Conservation (phyloP, 257 asterid genomes). For the Henckelia pumila region DNA sequence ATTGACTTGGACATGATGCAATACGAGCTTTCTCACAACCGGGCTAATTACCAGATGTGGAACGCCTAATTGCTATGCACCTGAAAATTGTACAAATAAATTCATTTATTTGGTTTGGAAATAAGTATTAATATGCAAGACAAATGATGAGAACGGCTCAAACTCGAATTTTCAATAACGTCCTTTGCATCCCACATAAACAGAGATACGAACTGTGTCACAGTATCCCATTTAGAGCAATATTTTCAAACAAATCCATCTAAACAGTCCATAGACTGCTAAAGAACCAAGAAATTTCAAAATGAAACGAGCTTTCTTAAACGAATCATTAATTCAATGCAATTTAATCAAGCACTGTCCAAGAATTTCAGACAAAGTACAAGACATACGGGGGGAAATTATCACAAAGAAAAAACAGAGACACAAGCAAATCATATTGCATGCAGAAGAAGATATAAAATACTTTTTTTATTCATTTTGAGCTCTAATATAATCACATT, state of each 20-base stretch:
- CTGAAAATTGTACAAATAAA: slow-evolving; percentile 9
- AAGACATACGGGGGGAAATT: not conserved
- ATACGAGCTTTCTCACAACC: slow-evolving; percentile 11
- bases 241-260: not conserved
- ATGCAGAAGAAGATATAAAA: too few species aligned
- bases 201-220: not conserved
- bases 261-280: slow-evolving; percentile 1
- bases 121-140: slow-evolving; percentile 1
- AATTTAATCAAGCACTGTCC: not conserved
- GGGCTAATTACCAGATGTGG: not conserved
- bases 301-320: slow-evolving; percentile 7
- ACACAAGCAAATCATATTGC: not conserved
- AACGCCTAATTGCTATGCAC: slow-evolving; percentile 18
- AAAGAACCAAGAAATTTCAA: slow-evolving; percentile 2
- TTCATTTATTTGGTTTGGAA: not conserved
- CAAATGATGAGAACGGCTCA: slow-evolving; percentile 6
- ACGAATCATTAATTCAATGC: not conserved
- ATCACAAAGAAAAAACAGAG: too few species aligned
- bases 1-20: slow-evolving; percentile 59
- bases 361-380: not conserved
- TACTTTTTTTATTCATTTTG: too few species aligned
- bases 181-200: not conserved
- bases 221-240: not conserved
- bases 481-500: not conserved
- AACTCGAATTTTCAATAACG: not conserved